A percentile compares a stretch with the other conserved stretches of the same genome.
Conservation (phyloP, 2,329 filamentous ascomycete genomes). For the Aquanectria penicillioides region DNA sequence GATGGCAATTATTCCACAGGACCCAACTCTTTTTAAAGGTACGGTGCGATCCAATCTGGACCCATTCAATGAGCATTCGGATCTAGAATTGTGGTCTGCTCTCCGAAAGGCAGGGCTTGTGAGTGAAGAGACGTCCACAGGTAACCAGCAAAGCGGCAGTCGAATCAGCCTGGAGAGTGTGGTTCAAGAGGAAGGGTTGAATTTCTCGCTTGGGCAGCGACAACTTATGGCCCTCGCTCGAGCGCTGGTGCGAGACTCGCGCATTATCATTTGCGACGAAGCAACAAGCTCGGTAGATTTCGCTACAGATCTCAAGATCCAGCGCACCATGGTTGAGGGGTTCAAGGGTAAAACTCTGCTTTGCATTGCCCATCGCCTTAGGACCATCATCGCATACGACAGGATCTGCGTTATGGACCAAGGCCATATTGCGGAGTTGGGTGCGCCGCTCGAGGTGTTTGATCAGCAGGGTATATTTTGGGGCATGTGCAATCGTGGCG, state of each 20-base stretch:
- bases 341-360: constrained; percentile 89
- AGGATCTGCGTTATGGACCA: constrained; percentile 65
- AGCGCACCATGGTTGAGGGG: constrained; percentile 83
- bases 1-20: constrained; percentile 85
- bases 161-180: constrained; percentile 82
- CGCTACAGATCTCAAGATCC: constrained; percentile 96
- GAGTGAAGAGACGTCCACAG: not conserved
- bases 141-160: constrained; percentile 63
- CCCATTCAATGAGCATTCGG: constrained; percentile 80
- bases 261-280: constrained; percentile 97
- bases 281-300: constrained; percentile 94
- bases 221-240: constrained; percentile 95
- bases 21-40: constrained; percentile 85
- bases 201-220: constrained; percentile 93
- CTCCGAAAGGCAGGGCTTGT: constrained; percentile 79
- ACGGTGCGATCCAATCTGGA: constrained; percentile 84
- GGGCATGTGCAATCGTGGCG: constrained; percentile 2
- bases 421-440: not conserved
- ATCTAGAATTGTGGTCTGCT: constrained; percentile 80
- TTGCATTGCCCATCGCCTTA: constrained; percentile 90
- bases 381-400: constrained; percentile 93
- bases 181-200: constrained; percentile 93
- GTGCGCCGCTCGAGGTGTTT: constrained; percentile 2
- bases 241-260: constrained; percentile 85
- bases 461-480: not conserved